A percentile compares a stretch with the other conserved stretches of the same genome.
phyloP scores from a whole-genome alignment of 345 rosid genomes.

The Euphorbia tirucalli region DNA sequence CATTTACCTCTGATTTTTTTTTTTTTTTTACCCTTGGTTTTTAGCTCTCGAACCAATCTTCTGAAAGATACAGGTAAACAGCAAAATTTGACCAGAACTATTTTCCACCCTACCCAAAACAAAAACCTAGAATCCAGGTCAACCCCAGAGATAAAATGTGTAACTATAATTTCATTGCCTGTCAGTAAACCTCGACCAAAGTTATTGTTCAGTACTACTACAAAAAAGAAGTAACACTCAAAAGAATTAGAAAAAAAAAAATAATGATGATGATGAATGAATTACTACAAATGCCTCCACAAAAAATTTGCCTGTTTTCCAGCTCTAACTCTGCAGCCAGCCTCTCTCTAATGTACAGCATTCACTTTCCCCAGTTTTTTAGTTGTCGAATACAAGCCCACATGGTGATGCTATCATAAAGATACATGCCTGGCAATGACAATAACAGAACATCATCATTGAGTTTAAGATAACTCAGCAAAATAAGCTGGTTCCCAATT shows the following conservation, averaged over 20 bases:
- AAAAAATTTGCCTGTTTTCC: conserved; percentile 22
- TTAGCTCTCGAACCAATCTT: neutral
- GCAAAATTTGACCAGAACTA: neutral
- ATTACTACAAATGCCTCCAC: conserved; percentile 42
- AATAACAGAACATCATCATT: neutral
- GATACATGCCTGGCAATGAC: conserved; percentile 18
- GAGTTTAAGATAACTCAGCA: too few species aligned
- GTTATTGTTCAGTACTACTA: neutral
- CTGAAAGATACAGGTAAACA: neutral
- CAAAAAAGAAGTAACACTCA: neutral
- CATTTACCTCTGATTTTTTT: neutral
- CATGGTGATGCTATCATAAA: conserved; percentile 14
- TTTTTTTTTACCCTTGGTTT: neutral
- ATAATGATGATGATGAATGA: conserved; percentile 56
- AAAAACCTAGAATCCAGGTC: neutral
- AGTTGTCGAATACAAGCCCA: conserved; percentile 13
- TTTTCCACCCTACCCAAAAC: neutral
- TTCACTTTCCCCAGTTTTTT: conserved; percentile 11
- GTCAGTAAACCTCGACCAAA: conserved; percentile 5
- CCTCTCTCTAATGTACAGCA: conserved; percentile 39
- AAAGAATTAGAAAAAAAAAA: conserved; percentile 21
- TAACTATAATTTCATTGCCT: conserved; percentile 17
- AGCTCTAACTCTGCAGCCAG: conserved; percentile 29
- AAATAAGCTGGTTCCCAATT: neutral
- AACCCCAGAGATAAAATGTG: neutral